Conservation (phyloP, 176 grass and related monocot genomes). For the Hsuehochloa calcarea region DNA sequence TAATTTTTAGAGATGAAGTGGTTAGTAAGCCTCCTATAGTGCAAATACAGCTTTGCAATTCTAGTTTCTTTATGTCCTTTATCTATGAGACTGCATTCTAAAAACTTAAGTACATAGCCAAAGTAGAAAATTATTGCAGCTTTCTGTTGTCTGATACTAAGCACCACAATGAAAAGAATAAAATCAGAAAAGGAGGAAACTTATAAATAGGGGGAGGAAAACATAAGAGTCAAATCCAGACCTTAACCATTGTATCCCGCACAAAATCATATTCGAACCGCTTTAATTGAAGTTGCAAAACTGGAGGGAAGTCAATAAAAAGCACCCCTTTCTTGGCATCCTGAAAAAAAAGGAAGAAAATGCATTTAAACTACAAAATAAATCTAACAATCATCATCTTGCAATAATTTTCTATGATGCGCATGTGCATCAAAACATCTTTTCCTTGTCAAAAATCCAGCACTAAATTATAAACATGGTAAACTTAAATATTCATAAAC, state of each 20-base stretch:
- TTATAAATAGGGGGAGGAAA: neutral
- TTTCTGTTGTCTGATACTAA: conserved; percentile 1
- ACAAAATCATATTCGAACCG: conserved; percentile 75
- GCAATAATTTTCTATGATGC: neutral
- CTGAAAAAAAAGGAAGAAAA: conserved; percentile 42
- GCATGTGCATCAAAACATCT: neutral
- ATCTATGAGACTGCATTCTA: neutral
- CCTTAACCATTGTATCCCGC: conserved; percentile 75
- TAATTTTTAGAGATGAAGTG: conserved; percentile 3
- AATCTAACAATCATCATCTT: neutral
- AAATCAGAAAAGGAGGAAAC: conserved; percentile 11
- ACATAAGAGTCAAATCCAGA: conserved; percentile 30
- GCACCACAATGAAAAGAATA: neutral
- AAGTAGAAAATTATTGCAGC: neutral
- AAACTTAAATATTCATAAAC: conserved; percentile 1
- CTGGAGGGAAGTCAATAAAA: conserved; percentile 78
- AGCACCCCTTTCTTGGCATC: conserved; percentile 79
- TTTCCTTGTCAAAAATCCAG: neutral
- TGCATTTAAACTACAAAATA: conserved; percentile 1
- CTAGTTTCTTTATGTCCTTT: neutral
- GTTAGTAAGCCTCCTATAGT: neutral
- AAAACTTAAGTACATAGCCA: neutral
- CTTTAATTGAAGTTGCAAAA: conserved; percentile 74
- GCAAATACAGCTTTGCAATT: neutral
- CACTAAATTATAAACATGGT: neutral